Evolutionary conservation across 2,329 filamentous ascomycete genomes (phyloP).

Genomic region (Fusarium penzigii): DNA sequence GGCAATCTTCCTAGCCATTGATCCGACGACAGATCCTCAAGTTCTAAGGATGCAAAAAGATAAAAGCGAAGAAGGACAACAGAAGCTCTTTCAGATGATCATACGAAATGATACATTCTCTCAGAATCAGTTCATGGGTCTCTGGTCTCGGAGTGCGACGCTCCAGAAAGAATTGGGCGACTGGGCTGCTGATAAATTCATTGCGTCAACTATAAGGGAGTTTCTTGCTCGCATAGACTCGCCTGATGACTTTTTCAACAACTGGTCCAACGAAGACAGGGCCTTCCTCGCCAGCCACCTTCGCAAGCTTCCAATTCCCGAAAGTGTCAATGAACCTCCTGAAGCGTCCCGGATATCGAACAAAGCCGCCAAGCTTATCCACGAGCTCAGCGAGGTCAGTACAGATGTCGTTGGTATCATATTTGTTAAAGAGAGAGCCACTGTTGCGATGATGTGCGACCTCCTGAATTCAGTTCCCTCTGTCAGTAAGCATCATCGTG

Average conservation of each 20-base stretch:
- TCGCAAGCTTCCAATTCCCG: slow-evolving; percentile 30
- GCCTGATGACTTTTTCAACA: slow-evolving; percentile 32
- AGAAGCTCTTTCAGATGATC: slow-evolving; percentile 41
- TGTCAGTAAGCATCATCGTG: slow-evolving; percentile 46
- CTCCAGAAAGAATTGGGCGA: slow-evolving; percentile 61
- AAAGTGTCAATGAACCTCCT: slow-evolving; percentile 14
- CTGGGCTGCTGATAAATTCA: slow-evolving; percentile 70
- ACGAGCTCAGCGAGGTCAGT: slow-evolving; percentile 47
- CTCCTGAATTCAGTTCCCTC: slow-evolving; percentile 56
- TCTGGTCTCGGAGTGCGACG: slow-evolving; percentile 51
- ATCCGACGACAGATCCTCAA: slow-evolving; percentile 63
- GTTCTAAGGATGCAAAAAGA: slow-evolving; percentile 48
- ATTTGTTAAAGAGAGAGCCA: slow-evolving; percentile 65
- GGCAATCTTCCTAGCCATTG: slow-evolving; percentile 43
- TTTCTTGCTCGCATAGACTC: slow-evolving; percentile 30
- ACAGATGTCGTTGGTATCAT: slow-evolving; percentile 59
- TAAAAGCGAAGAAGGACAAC: slow-evolving; percentile 42
- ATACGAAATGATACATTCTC: slow-evolving; percentile 51
- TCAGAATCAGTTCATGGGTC: slow-evolving; percentile 55
- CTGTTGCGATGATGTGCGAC: slow-evolving; percentile 59
- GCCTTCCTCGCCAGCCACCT: slow-evolving; percentile 55
- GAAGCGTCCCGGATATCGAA: slow-evolving; percentile 45
- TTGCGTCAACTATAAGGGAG: slow-evolving; percentile 48
- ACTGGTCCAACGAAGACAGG: slow-evolving; percentile 53
- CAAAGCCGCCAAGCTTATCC: slow-evolving; percentile 59